Percentiles rank a stretch among this genome's conserved stretches.
phyloP scores from a whole-genome alignment of 306 rosid genomes.

The Acacia melanoxylon region DNA sequence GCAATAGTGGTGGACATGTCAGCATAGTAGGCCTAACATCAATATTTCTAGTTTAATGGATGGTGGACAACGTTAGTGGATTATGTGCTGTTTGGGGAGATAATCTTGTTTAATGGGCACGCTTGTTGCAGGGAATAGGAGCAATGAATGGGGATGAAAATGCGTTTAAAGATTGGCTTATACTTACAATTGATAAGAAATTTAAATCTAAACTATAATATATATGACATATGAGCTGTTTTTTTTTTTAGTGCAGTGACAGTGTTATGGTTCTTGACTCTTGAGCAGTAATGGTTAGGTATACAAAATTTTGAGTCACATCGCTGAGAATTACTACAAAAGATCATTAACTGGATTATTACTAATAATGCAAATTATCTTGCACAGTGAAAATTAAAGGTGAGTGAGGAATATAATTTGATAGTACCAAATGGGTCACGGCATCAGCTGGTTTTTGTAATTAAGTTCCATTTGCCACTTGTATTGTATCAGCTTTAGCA shows the following conservation, averaged over 20 bases:
- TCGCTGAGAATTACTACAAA: not conserved
- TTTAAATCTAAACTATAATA: not conserved
- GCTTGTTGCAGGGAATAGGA: slow-evolving; percentile 21
- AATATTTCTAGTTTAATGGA: slow-evolving; percentile 2
- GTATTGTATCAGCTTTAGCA: not conserved
- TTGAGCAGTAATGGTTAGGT: not conserved
- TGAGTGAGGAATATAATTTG: not conserved
- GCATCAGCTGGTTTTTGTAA: not conserved
- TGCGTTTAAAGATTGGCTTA: not conserved
- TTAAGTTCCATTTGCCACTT: not conserved
- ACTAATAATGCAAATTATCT: slow-evolving; percentile 2
- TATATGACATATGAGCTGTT: not conserved
- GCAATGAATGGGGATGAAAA: not conserved
- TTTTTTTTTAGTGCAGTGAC: not conserved
- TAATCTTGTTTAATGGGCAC: slow-evolving; percentile 43
- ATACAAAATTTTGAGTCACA: not conserved
- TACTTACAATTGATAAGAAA: not conserved
- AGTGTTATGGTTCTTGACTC: not conserved
- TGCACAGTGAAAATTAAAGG: too few relatives aligned
- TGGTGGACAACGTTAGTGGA: slow-evolving; percentile 46
- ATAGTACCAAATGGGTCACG: not conserved
- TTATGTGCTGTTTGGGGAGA: slow-evolving; percentile 51
- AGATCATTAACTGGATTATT: not conserved
- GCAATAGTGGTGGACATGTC: slow-evolving; percentile 53
- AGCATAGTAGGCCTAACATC: slow-evolving; percentile 50